Percentiles rank a stretch among this genome's conserved stretches.
phyloP scores from a whole-genome alignment of 352 stramenopile genomes.

The Pythium plurisporium region DNA sequence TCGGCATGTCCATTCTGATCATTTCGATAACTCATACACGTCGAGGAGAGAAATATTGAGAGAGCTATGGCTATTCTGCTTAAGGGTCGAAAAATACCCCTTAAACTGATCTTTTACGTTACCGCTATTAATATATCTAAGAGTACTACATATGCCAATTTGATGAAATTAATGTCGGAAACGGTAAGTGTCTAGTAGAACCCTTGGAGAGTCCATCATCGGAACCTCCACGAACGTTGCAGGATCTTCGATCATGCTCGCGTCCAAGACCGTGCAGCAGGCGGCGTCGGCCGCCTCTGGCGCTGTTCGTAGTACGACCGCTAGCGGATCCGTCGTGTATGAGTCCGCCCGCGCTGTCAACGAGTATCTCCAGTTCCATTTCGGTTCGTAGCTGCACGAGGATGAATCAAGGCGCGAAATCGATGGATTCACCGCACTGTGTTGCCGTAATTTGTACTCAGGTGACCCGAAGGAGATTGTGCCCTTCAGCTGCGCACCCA shows the following conservation, averaged over 20 bases:
- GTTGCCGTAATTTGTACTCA: too few relatives aligned
- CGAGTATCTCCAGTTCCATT: conserved; percentile 92
- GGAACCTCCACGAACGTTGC: not conserved
- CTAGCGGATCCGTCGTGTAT: conserved; percentile 85
- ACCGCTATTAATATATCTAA: too few relatives aligned
- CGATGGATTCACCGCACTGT: not conserved
- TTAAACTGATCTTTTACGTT: too few relatives aligned
- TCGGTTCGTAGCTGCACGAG: conserved; percentile 34
- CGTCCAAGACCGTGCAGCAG: conserved; percentile 20
- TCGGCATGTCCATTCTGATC: not conserved
- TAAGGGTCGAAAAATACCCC: too few relatives aligned
- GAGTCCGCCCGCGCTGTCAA: conserved; percentile 83
- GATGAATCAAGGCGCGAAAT: too few relatives aligned
- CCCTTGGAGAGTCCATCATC: too few relatives aligned
- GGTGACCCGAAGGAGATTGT: conserved; percentile 60
- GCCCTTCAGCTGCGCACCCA: conserved; percentile 64
- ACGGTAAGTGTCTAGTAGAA: too few relatives aligned
- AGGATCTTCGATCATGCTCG: conserved; percentile 18
- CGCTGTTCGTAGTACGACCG: conserved; percentile 75
- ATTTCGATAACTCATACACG: not conserved
- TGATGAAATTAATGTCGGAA: too few relatives aligned
- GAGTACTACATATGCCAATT: too few relatives aligned
- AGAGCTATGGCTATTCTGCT: too few relatives aligned
- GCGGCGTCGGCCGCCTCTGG: conserved; percentile 7
- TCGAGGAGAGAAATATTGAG: not conserved